Percentiles rank a stretch among this genome's conserved stretches.
These are phyloP conservation scores for Neurospora sp. DNA, from an alignment of 495 filamentous ascomycete genomes.

Conservation along the genomic window DNA sequence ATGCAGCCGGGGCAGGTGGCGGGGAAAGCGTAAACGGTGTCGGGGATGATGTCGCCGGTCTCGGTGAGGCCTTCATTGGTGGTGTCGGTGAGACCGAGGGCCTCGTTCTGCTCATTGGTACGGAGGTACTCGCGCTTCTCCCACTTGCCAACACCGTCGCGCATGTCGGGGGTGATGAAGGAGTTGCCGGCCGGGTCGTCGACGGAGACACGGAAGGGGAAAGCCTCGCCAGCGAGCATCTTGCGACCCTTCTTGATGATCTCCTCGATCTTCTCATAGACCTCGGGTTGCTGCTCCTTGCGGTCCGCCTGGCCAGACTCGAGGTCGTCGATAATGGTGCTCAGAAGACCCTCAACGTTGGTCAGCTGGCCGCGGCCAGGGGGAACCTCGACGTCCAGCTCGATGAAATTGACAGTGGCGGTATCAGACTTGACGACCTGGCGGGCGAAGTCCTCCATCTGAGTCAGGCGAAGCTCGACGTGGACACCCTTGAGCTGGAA, in stretches of 20 bases:
- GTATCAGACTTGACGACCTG: conserved; percentile 88
- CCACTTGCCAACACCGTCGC: conserved; percentile 72
- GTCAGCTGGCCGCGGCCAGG: conserved; percentile 79
- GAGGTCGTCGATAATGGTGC: conserved; percentile 64
- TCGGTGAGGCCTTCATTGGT: conserved; percentile 31
- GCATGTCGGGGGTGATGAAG: conserved; percentile 80
- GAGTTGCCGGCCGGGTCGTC: conserved; percentile 97
- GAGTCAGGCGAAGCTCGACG: conserved; percentile 63
- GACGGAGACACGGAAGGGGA: conserved; percentile 78
- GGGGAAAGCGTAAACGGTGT: conserved; percentile 83
- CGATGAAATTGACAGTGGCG: conserved; percentile 67
- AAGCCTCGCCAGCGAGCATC: conserved; percentile 62
- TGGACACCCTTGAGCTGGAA: conserved; percentile 83
- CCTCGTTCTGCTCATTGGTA: conserved; percentile 73
- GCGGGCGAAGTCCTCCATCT: conserved; percentile 62
- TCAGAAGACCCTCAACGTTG: conserved; percentile 82
- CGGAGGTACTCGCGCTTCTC: conserved; percentile 68
- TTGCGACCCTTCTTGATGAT: conserved; percentile 59
- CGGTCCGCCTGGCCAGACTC: conserved; percentile 63
- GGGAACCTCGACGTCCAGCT: conserved; percentile 85
- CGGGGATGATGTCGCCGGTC: conserved; percentile 72
- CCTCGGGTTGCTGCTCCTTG: conserved; percentile 61
- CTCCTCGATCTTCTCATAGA: conserved; percentile 62
- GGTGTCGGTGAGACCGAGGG: conserved; percentile 52
- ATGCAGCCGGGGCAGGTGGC: conserved; percentile 84